Evolutionary conservation across 495 filamentous ascomycete genomes (phyloP).

Genomic region (Diplogelasinospora grovesii): DNA sequence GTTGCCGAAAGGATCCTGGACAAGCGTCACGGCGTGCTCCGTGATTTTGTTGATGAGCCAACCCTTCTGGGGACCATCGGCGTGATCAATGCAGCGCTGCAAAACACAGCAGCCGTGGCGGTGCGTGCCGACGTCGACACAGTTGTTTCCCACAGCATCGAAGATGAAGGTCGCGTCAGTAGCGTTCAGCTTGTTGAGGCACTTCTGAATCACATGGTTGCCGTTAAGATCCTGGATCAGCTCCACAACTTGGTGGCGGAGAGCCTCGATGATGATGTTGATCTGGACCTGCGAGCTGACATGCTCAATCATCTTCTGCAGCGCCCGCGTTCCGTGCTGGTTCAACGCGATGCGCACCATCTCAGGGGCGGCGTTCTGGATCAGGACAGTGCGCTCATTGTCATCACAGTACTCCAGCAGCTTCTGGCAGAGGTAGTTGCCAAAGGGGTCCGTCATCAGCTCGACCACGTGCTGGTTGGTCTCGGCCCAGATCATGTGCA

Average conservation of each 20-base stretch:
- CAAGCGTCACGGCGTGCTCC: conserved; percentile 67
- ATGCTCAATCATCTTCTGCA: conserved; percentile 99
- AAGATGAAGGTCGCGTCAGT: conserved; percentile 93
- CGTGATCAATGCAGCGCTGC: conserved; percentile 96
- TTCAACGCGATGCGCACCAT: conserved; percentile 91
- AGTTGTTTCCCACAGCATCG: conserved; percentile 77
- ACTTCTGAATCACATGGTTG: conserved; percentile 98
- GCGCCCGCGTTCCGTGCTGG: conserved; percentile 89
- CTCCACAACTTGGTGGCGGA: conserved; percentile 74
- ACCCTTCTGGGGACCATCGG: conserved; percentile 78
- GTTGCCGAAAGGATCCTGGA: conserved; percentile 96
- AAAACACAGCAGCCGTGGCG: conserved; percentile 97
- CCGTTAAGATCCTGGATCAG: conserved; percentile 96
- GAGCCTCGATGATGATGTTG: conserved; percentile 70
- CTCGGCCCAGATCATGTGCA: conserved; percentile 89
- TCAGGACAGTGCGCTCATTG: conserved; percentile 86
- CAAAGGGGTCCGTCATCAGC: conserved; percentile 98
- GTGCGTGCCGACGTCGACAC: conserved; percentile 89
- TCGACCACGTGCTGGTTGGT: conserved; percentile 87
- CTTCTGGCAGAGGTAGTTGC: conserved; percentile 98
- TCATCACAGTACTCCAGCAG: conserved; percentile 87
- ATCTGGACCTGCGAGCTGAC: conserved; percentile 74
- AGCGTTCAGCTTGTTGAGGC: conserved; percentile 80
- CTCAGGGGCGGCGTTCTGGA: conserved; percentile 76
- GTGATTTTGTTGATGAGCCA: conserved; percentile 84